phyloP scores from a whole-genome alignment of 164 flowering plant genomes.

The grape (Vitis vinifera) region DNA sequence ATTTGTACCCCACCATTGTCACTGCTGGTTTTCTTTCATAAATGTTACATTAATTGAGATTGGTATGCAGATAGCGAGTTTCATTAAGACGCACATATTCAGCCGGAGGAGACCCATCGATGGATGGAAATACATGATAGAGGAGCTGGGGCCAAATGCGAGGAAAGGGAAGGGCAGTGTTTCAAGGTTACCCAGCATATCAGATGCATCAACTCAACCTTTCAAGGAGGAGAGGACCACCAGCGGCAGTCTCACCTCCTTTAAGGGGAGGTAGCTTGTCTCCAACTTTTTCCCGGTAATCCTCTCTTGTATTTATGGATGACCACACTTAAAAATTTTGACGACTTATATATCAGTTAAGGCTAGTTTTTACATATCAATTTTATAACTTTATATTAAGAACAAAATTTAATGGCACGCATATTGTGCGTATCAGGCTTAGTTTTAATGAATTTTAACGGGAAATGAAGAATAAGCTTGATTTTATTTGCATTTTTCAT shows the following conservation, averaged over 20 bases:
- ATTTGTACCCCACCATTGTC: too few relatives aligned
- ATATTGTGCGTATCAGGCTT: too few relatives aligned
- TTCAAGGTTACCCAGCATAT: constrained; percentile 67
- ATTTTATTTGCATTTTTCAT: too few relatives aligned
- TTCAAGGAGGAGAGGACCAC: constrained; percentile 60
- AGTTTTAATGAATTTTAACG: too few relatives aligned
- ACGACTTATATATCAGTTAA: too few relatives aligned
- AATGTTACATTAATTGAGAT: background rate
- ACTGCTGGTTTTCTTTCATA: background rate
- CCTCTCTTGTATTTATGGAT: background rate
- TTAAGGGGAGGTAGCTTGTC: constrained; percentile 31
- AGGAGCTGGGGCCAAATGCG: constrained; percentile 93
- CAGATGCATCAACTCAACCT: constrained; percentile 85
- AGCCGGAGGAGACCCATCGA: constrained; percentile 95
- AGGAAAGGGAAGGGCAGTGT: constrained; percentile 89
- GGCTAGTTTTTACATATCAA: too few relatives aligned
- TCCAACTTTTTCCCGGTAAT: background rate
- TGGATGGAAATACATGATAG: constrained; percentile 99
- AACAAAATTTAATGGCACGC: too few relatives aligned
- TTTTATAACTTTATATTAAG: too few relatives aligned
- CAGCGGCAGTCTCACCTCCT: constrained; percentile 25
- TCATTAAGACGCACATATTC: constrained; percentile 92
- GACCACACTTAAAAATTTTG: too few relatives aligned
- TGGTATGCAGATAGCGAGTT: constrained; percentile 81
- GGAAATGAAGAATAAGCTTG: too few relatives aligned